Conservation (phyloP, 768 basidiomycete species). For the Tubosaeta sp. region DNA sequence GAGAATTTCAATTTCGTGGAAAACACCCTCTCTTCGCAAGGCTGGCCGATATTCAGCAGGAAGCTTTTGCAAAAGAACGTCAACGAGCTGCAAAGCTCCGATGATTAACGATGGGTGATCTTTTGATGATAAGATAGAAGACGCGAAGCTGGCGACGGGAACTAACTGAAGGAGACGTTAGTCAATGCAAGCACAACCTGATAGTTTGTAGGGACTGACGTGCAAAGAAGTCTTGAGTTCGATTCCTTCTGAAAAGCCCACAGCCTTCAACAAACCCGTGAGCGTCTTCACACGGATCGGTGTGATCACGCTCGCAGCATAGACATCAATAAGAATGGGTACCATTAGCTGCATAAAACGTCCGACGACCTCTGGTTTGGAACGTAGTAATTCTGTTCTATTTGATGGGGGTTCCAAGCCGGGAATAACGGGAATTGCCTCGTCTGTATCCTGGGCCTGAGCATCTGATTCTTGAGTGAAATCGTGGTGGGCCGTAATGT, state of each 20-base stretch:
- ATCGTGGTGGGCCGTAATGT: constrained; percentile 16
- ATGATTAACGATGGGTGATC: constrained; percentile 87
- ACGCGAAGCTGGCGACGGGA: constrained; percentile 92
- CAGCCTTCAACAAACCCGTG: constrained; percentile 83
- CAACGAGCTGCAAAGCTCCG: constrained; percentile 88
- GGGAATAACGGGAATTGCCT: constrained; percentile 31
- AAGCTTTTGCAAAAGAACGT: constrained; percentile 81
- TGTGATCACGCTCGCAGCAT: constrained; percentile 91
- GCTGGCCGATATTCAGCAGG: constrained; percentile 81
- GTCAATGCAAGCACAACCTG: constrained; percentile 1
- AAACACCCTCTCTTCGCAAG: constrained; percentile 92
- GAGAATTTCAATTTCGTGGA: constrained; percentile 86
- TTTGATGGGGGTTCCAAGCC: constrained; percentile 39
- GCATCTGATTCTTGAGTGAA: constrained; percentile 31
- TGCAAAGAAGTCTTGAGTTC: constrained; percentile 72
- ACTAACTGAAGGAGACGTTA: constrained; percentile 57
- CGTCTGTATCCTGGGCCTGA: constrained; percentile 41
- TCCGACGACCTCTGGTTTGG: constrained; percentile 69
- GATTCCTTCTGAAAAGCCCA: constrained; percentile 79
- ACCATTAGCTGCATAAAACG: constrained; percentile 86
- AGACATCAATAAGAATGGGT: constrained; percentile 96
- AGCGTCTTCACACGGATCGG: constrained; percentile 87
- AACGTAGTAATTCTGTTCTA: constrained; percentile 71
- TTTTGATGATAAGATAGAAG: constrained; percentile 87
- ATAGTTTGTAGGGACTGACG: constrained; percentile 43